These are phyloP conservation scores for Dendrobium officinale DNA, from an alignment of 106 monocot species.

Conservation along the genomic window DNA sequence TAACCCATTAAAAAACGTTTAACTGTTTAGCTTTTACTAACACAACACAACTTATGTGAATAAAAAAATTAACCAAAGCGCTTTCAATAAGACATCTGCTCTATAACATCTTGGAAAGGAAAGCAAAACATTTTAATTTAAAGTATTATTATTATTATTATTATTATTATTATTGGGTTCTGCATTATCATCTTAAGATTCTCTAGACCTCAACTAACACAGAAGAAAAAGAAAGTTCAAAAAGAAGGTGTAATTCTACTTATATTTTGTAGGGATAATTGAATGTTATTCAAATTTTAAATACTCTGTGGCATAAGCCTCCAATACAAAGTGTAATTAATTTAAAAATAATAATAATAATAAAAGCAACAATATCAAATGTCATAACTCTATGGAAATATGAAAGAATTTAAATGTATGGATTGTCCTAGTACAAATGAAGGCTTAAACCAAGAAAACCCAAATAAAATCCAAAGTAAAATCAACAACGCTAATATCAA, in stretches of 20 bases:
- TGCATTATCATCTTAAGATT: no score
- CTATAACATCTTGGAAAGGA: no score
- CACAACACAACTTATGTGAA: background rate
- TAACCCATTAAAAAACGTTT: background rate
- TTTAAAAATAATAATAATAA: background rate
- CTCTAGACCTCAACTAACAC: no score
- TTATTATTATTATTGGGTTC: no score
- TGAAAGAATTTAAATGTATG: background rate
- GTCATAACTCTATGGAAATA: background rate
- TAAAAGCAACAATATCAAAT: background rate
- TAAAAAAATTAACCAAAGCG: background rate
- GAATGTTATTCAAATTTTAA: background rate
- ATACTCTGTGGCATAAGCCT: background rate
- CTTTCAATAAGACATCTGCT: background rate
- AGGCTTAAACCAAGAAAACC: background rate
- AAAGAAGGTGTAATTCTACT: background rate
- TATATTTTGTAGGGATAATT: background rate
- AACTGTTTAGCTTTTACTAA: background rate
- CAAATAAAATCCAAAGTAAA: background rate
- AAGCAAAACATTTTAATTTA: no score
- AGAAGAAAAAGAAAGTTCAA: no score
- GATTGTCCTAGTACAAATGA: background rate
- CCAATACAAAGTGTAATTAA: background rate
- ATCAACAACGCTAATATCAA: background rate
- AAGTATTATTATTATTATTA: no score